A percentile compares a stretch with the other conserved stretches of the same genome.
Evolutionary conservation across 768 basidiomycete genomes (phyloP).

Genomic region (Scleroderma bovista): DNA sequence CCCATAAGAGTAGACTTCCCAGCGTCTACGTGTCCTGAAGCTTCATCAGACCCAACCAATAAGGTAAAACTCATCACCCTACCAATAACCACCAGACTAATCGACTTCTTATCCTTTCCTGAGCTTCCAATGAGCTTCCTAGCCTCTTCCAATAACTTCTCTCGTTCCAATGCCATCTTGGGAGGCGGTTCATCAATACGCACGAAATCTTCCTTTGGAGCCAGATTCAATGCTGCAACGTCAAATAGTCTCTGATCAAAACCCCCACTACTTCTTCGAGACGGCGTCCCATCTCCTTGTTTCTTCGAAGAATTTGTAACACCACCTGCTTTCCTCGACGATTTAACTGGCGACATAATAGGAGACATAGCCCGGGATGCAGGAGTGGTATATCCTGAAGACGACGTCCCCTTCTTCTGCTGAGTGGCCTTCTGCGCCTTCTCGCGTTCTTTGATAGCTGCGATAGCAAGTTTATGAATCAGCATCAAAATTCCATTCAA

Average conservation of each 20-base stretch:
- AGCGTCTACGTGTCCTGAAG: constrained; percentile 92
- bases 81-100: constrained; percentile 95
- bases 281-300: constrained; percentile 42
- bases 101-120: constrained; percentile 53
- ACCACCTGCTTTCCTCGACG: constrained; percentile 35
- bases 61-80: constrained; percentile 11
- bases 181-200: constrained; percentile 47
- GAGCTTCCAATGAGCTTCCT: constrained; percentile 43
- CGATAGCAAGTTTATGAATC: constrained; percentile 30
- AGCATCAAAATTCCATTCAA: constrained; percentile 35
- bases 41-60: constrained; percentile 7
- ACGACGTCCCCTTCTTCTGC: constrained; percentile 37
- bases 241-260: constrained; percentile 62
- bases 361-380: constrained; percentile 45
- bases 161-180: constrained; percentile 62
- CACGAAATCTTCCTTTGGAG: constrained; percentile 34
- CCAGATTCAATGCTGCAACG: constrained; percentile 67
- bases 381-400: constrained; percentile 34
- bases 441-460: constrained; percentile 79
- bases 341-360: constrained; percentile 25
- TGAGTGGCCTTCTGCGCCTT: constrained; percentile 55
- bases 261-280: constrained; percentile 25
- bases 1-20: constrained; percentile 99
- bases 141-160: constrained; percentile 82
- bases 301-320: constrained; percentile 26